Base-by-base conservation (phyloP, 2,329 filamentous ascomycete genomes). In the Xylaria sp. region DNA sequence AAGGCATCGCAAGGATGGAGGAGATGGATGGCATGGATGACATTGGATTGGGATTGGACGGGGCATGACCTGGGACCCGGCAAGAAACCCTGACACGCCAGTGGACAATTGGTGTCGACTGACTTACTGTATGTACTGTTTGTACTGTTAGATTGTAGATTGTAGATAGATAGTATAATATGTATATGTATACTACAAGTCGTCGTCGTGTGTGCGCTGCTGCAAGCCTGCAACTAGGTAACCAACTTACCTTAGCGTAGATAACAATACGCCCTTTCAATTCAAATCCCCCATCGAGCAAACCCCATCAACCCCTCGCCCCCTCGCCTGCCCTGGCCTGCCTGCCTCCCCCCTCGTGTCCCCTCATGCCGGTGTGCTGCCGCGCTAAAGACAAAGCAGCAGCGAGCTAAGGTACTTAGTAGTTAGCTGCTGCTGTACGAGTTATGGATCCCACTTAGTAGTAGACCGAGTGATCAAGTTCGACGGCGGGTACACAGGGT, bases 281-380 rank as follows among this genome's bases (percentile, higher is more conserved):
- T 35, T 35, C 32, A 35, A 35, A 35, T 35, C 32, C 32, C 32
- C 32, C 32, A 35, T 35, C 32, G 10, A 35, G 40, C 40, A 44
- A 44, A 18, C 40, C 21, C 23, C 61, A 29, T 47, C 42, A 25
- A 51, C 58, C 44, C 47, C 54, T 29, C 64, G 27, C 60, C 54
- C 65, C 65, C 65, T 66, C 64, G 40, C 10, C 44, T 4, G n/a
- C n/a, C n/a, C n/a, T n/a, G n/a, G n/a, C n/a, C n/a, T n/a, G n/a
- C n/a, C n/a, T n/a, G n/a, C n/a, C n/a, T n/a, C n/a, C n/a, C 60
- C 27, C 54, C 50, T 29, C 29, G 18, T 37, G 23, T 55, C 50
- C 60, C 50, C 60, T 62, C 32, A 42, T 32, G 27, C 21, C n/a
- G 53, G 53, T 32, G 32, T 32, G 32, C 32, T 35, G 32, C 32